phyloP scores from a whole-genome alignment of 73 alveolate genomes.

The Paraurostyla sp. region DNA sequence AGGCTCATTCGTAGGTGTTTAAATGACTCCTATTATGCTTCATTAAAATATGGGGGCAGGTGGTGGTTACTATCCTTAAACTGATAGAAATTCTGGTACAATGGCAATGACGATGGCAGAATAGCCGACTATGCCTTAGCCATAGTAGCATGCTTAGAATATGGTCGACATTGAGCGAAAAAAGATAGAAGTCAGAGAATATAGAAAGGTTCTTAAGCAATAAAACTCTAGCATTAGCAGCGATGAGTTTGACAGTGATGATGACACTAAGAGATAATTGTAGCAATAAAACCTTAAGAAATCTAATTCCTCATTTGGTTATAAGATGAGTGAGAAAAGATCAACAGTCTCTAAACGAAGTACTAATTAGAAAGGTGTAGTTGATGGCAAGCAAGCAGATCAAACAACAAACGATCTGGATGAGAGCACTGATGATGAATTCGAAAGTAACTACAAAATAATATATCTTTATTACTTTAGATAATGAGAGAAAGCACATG shows the following conservation, averaged over 20 bases:
- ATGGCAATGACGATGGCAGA: too few species aligned
- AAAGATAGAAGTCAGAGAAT: conserved; percentile 36
- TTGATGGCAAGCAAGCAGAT: not conserved
- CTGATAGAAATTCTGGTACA: too few species aligned
- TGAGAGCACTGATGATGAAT: conserved; percentile 58
- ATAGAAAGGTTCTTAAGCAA: conserved; percentile 2
- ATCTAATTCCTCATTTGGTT: conserved; percentile 20
- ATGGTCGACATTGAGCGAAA: conserved; percentile 31
- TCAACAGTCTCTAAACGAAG: not conserved
- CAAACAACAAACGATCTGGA: not conserved
- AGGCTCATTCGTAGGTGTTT: too few species aligned
- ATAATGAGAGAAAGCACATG: conserved; percentile 54
- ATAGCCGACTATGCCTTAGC: too few species aligned
- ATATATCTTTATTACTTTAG: not conserved
- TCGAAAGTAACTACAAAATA: not conserved
- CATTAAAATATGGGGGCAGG: too few species aligned
- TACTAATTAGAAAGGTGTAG: not conserved
- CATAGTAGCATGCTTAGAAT: too few species aligned
- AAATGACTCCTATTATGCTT: too few species aligned
- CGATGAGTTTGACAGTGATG: conserved; percentile 44
- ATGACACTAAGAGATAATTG: not conserved
- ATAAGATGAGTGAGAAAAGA: conserved; percentile 24
- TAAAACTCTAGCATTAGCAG: conserved; percentile 28
- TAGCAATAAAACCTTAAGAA: not conserved
- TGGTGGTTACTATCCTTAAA: too few species aligned